Conservation (phyloP, 2,329 filamentous ascomycete genomes). For the Cercospora berteroae region DNA sequence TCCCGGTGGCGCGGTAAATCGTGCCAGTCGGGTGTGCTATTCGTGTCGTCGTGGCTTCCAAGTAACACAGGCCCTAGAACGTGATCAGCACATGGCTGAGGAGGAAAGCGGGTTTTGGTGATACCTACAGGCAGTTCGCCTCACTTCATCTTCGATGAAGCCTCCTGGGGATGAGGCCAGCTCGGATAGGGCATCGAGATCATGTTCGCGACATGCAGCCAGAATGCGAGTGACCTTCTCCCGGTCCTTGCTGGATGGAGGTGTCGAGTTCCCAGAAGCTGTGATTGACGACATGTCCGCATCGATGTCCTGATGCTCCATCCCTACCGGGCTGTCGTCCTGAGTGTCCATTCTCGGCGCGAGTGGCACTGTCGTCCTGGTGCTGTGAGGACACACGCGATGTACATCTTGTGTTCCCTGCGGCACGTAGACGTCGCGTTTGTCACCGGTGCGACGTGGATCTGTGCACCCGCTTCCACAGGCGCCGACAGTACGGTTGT, state of each 20-base stretch:
- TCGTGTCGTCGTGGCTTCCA: conserved; percentile 37
- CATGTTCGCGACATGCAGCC: conserved; percentile 42
- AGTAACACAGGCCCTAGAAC: conserved; percentile 61
- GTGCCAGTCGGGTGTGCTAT: conserved; percentile 50
- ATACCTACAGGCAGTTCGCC: conserved; percentile 68
- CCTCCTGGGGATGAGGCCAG: conserved; percentile 48
- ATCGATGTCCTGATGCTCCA: not conserved
- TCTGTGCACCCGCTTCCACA: conserved; percentile 14
- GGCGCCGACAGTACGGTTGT: not conserved
- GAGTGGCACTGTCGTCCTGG: not conserved
- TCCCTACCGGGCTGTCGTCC: not conserved
- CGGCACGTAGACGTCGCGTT: not conserved
- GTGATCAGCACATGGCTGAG: conserved; percentile 1
- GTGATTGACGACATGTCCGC: not conserved
- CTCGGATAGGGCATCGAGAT: conserved; percentile 42
- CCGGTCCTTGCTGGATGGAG: conserved; percentile 14
- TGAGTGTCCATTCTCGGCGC: not conserved
- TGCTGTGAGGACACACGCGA: not conserved
- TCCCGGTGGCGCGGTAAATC: conserved; percentile 74
- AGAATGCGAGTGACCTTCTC: conserved; percentile 35
- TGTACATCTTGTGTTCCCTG: conserved; percentile 3
- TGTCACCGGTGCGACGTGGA: not conserved
- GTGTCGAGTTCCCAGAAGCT: not conserved
- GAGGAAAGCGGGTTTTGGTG: not conserved
- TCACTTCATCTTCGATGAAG: conserved; percentile 54